Conservation (phyloP, 306 rosid genomes). For the Begonia fuchsioides region DNA sequence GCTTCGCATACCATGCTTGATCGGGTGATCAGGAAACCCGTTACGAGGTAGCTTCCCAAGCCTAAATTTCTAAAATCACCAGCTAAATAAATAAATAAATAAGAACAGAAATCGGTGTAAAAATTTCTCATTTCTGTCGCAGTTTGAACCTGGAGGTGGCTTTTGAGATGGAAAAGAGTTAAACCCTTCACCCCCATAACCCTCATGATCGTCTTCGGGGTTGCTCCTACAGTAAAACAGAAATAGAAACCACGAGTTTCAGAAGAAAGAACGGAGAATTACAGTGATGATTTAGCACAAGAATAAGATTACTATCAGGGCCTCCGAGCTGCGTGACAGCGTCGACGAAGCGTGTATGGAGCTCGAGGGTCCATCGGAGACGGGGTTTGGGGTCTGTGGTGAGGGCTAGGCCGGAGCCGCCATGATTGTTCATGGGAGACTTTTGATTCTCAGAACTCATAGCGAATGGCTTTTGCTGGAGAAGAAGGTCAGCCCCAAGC, state of each 20-base stretch:
- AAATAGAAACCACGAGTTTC: background rate
- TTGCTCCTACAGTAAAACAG: conserved; percentile 66
- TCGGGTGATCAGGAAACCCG: conserved; percentile 89
- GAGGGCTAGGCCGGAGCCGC: conserved; percentile 95
- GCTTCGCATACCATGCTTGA: conserved; percentile 90
- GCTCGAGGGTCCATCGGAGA: conserved; percentile 97
- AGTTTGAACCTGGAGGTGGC: conserved; percentile 85
- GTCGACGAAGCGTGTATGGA: conserved; percentile 96
- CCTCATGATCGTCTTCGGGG: conserved; percentile 98
- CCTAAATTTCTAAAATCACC: conserved; percentile 64
- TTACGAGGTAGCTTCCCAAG: conserved; percentile 99
- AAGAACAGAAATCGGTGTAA: background rate
- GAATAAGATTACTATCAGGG: conserved; percentile 53
- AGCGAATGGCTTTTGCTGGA: conserved; percentile 49
- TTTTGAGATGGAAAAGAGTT: conserved; percentile 98
- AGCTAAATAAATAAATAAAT: conserved; percentile 13
- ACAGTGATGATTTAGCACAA: too few species aligned
- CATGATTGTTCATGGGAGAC: conserved; percentile 78
- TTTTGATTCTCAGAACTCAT: conserved; percentile 85
- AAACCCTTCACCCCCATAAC: conserved; percentile 99
- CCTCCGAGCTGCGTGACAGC: conserved; percentile 99
- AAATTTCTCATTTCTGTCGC: conserved; percentile 24
- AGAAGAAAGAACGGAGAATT: background rate
- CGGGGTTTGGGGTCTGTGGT: conserved; percentile 99
- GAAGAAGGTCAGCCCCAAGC: too few species aligned